Conservation (phyloP, 2,329 filamentous ascomycete genomes). For the Sporothrix mexicana region DNA sequence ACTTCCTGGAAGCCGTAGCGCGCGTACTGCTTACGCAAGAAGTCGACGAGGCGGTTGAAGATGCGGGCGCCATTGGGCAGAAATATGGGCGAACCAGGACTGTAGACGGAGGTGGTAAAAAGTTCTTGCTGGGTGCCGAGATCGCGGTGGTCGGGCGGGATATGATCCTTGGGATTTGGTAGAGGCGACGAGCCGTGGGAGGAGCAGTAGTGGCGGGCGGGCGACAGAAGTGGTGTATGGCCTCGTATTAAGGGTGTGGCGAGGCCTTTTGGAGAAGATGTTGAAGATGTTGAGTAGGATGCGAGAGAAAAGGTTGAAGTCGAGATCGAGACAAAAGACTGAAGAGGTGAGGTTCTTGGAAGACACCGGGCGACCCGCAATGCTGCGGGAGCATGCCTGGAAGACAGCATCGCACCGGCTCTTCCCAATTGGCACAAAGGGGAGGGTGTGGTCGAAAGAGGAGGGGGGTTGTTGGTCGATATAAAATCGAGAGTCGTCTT, state of each 20-base stretch:
- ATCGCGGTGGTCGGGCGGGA: constrained; percentile 61
- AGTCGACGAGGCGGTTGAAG: constrained; percentile 82
- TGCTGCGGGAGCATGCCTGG: constrained; percentile 38
- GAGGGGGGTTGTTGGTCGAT: not conserved
- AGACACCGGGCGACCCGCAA: constrained; percentile 18
- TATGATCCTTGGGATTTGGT: constrained; percentile 39
- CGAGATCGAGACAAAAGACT: not conserved
- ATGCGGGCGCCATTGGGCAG: constrained; percentile 80
- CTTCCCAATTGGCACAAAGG: constrained; percentile 17
- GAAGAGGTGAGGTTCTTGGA: not conserved
- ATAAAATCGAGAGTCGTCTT: not conserved
- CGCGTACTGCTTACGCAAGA: constrained; percentile 82
- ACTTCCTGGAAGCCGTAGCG: constrained; percentile 88
- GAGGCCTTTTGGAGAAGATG: too few relatives aligned
- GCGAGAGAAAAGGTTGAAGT: not conserved
- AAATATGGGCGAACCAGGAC: constrained; percentile 84
- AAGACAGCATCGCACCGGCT: constrained; percentile 41
- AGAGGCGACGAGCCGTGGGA: constrained; percentile 39
- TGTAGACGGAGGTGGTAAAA: constrained; percentile 79
- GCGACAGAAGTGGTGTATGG: not conserved
- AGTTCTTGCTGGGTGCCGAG: constrained; percentile 72
- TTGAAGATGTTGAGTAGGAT: not conserved
- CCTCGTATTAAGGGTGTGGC: constrained; percentile 3
- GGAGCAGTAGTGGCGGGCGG: constrained; percentile 41
- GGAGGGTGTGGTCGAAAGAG: not conserved